Evolutionary conservation across 1,139 yeast species (phyloP).

Genomic region (Pichia sp.): DNA sequence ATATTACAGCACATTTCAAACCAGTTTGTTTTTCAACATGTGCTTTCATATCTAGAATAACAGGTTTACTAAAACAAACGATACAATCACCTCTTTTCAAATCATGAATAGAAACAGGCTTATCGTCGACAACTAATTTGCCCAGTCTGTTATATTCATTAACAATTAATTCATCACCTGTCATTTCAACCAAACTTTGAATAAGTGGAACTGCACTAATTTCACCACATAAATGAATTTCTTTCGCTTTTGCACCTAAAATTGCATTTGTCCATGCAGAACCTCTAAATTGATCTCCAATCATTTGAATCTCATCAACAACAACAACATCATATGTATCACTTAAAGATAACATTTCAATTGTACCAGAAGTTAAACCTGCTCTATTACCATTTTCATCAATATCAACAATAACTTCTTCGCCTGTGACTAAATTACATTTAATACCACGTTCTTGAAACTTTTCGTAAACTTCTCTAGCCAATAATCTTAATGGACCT

Average conservation of each 20-base stretch:
- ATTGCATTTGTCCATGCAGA: conserved; percentile 94
- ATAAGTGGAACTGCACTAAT: conserved; percentile 69
- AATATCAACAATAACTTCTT: conserved; percentile 69
- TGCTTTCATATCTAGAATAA: conserved; percentile 60
- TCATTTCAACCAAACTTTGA: conserved; percentile 47
- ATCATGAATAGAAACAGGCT: conserved; percentile 32
- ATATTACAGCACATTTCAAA: conserved; percentile 77
- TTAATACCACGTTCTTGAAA: conserved; percentile 58
- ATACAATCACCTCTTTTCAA: conserved; percentile 77
- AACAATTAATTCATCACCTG: conserved; percentile 75
- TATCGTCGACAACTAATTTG: conserved; percentile 50
- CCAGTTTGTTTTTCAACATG: conserved; percentile 55
- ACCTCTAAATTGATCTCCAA: conserved; percentile 73
- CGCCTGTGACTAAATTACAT: conserved; percentile 90
- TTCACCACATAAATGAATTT: conserved; percentile 91
- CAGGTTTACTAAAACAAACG: conserved; percentile 74
- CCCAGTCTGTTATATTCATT: conserved; percentile 72
- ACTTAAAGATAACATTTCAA: conserved; percentile 79
- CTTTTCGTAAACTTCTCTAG: conserved; percentile 83
- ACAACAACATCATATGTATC: conserved; percentile 78
- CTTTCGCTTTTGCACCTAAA: conserved; percentile 79
- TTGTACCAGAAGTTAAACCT: conserved; percentile 76
- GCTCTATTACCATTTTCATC: conserved; percentile 69
- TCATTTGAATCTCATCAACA: conserved; percentile 95
- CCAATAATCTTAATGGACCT: conserved; percentile 85